Evolutionary conservation across 306 rosid genomes (phyloP), one percentile per base, ranked within the genome.

Genomic region (Phaseolus lunatus): DNA sequence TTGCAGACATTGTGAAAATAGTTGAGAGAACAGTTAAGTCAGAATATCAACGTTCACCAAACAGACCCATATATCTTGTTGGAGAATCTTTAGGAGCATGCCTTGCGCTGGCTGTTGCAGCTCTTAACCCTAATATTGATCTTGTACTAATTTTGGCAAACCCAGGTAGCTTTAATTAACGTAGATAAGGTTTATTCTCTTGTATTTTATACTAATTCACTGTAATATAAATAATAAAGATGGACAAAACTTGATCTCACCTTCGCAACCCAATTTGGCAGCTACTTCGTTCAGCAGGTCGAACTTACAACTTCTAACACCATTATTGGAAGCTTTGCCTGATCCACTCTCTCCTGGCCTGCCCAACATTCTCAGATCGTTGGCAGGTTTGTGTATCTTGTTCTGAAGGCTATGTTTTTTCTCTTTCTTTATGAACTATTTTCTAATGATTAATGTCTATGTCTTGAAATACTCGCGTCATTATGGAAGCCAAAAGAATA

Each of bases 81-180:
- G 97, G 97, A 82, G 96, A 95, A 66, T 90, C 96, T 37, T 39
- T 95, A 64, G 97, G 99, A 79, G 97, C 87, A 48, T 92, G 97
- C 82, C 89, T 95, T 41, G 97, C 97, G 14, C 86, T 95, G 18
- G 88, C 92, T 24, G 94, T 90, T 79, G 97, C 96, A 9, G 97
- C 99, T 59, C 83, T 71, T 48, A 95, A 87, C 86, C 90, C 91
- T 48, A 80, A 88, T 76, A 86, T 90, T 31, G 99, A 95, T 86
- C 91, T 95, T 78, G 90, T 85, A 41, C 91, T 95, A 35, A 87
- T 95, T 82, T 81, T 95, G 79, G 91, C 90, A 4, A 95, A 95
- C 83, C 89, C 99, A 80, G 97, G 99, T 88, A 82, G 57, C 35
- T 73, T 37, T n/a, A 8, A 47, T 22, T 59, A 47, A 67, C 45